phyloP scores from a whole-genome alignment of 352 stramenopile species.

The Globisporangium perplexum region DNA sequence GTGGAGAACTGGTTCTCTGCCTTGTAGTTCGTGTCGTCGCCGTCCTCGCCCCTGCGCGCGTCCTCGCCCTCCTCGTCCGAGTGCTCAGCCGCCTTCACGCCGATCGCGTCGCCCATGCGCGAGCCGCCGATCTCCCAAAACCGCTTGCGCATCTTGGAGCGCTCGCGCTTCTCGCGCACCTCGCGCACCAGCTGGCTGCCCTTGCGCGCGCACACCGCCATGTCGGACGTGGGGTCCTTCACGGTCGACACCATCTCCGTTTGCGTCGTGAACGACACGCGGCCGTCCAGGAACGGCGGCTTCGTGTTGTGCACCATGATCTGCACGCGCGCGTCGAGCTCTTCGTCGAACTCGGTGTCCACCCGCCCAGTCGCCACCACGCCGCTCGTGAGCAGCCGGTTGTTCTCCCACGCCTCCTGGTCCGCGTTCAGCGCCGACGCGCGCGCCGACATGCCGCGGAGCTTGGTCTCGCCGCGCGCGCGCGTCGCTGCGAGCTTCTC shows the following conservation, averaged over 20 bases:
- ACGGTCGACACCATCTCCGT: constrained; percentile 94
- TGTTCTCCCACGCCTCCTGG: constrained; percentile 98
- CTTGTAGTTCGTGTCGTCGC: constrained; percentile 90
- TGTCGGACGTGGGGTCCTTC: constrained; percentile 94
- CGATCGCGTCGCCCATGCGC: constrained; percentile 96
- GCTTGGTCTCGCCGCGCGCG: constrained; percentile 82
- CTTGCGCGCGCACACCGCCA: constrained; percentile 93
- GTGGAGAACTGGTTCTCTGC: constrained; percentile 92
- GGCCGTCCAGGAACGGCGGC: constrained; percentile 95
- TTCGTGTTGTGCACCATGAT: constrained; percentile 98
- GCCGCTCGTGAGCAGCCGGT: constrained; percentile 93
- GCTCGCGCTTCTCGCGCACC: constrained; percentile 72
- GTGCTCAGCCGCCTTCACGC: constrained; percentile 68
- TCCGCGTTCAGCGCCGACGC: constrained; percentile 93
- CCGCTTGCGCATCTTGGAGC: constrained; percentile 94
- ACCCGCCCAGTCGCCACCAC: constrained; percentile 77
- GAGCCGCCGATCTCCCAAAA: constrained; percentile 99
- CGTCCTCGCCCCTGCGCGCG: constrained; percentile 20
- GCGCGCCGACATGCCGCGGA: constrained; percentile 86
- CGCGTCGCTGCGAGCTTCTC: constrained; percentile 80
- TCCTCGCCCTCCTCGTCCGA: constrained; percentile 51
- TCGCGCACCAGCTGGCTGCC: constrained; percentile 85
- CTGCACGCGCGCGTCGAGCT: constrained; percentile 92
- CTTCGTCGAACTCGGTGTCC: constrained; percentile 89
- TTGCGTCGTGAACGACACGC: constrained; percentile 94